These are phyloP conservation scores for Chondrus crispus DNA, from an alignment of 23 red algal genomes.

Conservation along the genomic window DNA sequence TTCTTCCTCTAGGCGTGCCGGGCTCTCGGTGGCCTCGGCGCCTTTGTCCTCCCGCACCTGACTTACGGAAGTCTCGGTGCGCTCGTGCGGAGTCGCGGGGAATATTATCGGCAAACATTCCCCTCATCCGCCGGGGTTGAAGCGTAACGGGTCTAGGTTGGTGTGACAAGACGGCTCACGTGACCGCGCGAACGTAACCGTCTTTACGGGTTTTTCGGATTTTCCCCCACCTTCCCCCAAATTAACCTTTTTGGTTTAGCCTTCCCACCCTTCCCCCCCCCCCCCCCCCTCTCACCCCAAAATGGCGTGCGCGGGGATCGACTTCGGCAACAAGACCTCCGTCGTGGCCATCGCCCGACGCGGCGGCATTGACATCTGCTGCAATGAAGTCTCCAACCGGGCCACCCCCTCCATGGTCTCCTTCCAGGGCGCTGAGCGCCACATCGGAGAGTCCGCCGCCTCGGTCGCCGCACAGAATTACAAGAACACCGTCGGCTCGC, in stretches of 20 bases:
- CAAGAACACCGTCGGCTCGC: constrained; percentile 68
- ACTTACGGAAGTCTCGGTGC: no score
- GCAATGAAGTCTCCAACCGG: constrained; percentile 94
- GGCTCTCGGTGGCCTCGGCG: no score
- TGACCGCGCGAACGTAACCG: no score
- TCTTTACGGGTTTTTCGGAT: no score
- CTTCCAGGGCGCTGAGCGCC: constrained; percentile 79
- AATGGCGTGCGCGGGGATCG: constrained; percentile 96
- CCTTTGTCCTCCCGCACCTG: no score
- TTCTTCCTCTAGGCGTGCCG: no score
- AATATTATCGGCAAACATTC: no score
- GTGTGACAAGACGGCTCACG: no score
- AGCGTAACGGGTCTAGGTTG: no score
- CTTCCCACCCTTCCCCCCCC: background rate
- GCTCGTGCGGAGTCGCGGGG: no score
- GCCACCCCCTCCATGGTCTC: constrained; percentile 86
- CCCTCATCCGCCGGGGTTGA: background rate
- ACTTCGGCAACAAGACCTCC: constrained; percentile 92
- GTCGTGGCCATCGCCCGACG: constrained; percentile 90
- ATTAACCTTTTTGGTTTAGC: background rate
- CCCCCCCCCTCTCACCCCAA: background rate
- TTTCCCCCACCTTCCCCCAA: background rate
- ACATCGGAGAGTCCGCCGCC: constrained; percentile 89
- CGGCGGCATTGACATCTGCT: constrained; percentile 92
- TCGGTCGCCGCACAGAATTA: constrained; percentile 83